Conservation (phyloP, 306 rosid genomes). For the Vigna hirtella region DNA sequence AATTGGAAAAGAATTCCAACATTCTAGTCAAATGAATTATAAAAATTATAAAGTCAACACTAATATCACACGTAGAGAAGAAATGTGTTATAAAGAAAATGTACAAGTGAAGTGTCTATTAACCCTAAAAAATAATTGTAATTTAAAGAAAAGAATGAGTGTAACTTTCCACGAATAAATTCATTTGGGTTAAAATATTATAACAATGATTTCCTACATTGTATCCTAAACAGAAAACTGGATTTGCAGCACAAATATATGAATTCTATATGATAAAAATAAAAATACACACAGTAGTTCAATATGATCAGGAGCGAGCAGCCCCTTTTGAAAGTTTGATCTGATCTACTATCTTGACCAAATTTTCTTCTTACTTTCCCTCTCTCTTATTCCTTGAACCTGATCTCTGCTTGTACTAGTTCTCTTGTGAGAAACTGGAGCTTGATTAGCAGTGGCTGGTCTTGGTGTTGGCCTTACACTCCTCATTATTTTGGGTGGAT, state of each 20-base stretch:
- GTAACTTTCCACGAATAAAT: background rate
- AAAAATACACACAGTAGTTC: constrained; percentile 30
- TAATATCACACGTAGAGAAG: too few species aligned
- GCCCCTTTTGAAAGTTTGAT: background rate
- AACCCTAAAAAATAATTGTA: too few species aligned
- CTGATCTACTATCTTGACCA: constrained; percentile 64
- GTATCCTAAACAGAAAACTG: background rate
- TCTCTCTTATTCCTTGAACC: constrained; percentile 67
- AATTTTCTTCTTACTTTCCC: constrained; percentile 76
- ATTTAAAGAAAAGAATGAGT: too few species aligned
- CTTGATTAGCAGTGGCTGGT: constrained; percentile 60
- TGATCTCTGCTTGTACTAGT: constrained; percentile 75
- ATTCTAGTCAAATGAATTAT: too few species aligned
- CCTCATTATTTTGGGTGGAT: constrained; percentile 71
- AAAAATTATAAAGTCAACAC: too few species aligned
- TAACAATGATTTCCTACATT: background rate
- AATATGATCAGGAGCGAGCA: constrained; percentile 39
- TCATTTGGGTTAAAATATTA: background rate
- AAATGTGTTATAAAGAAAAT: background rate
- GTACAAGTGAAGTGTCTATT: too few species aligned
- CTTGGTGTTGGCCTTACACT: constrained; percentile 57
- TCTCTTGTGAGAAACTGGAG: constrained; percentile 68
- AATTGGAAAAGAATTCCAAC: too few species aligned
- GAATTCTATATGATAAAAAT: background rate
- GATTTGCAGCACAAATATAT: constrained; percentile 4